A percentile compares a stretch with the other conserved stretches of the same genome.
Conservation (phyloP, 2,329 filamentous ascomycete genomes). For the Colletotrichum tropicicola region DNA sequence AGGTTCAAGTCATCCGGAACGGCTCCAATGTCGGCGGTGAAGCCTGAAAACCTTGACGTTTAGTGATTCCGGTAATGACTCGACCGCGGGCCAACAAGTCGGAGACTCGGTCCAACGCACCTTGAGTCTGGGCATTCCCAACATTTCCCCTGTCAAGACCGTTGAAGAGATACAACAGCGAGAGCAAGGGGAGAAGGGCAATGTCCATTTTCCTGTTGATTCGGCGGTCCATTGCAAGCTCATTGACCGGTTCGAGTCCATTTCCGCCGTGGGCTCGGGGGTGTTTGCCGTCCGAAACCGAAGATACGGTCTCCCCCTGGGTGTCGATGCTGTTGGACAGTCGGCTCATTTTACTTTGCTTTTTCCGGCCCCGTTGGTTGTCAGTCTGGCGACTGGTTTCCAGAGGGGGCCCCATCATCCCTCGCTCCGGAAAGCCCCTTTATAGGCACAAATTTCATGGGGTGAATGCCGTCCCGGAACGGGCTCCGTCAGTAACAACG, state of each 20-base stretch:
- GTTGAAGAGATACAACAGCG: slow-evolving; percentile 50
- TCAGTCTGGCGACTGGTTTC: neutral
- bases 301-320: slow-evolving; percentile 4
- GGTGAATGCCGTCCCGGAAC: neutral
- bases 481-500: too few species aligned
- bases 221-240: slow-evolving; percentile 14
- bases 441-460: neutral
- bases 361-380: neutral
- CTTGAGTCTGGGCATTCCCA: slow-evolving; percentile 50
- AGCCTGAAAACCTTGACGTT: slow-evolving; percentile 39
- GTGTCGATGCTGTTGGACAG: slow-evolving; percentile 13
- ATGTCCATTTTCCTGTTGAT: slow-evolving; percentile 47
- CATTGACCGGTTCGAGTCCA: neutral
- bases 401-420: neutral
- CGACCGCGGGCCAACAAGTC: neutral
- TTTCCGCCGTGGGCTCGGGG: neutral
- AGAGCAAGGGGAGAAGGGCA: slow-evolving; percentile 46
- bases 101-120: slow-evolving; percentile 33
- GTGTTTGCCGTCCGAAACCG: slow-evolving; percentile 3
- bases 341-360: slow-evolving; percentile 5
- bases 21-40: slow-evolving; percentile 63
- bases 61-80: neutral
- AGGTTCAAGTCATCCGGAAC: slow-evolving; percentile 61
- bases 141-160: slow-evolving; percentile 50
- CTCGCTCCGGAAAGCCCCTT: neutral